Conservation (phyloP, 2,329 filamentous ascomycete genomes). For the Phialemoniopsis sp. region DNA sequence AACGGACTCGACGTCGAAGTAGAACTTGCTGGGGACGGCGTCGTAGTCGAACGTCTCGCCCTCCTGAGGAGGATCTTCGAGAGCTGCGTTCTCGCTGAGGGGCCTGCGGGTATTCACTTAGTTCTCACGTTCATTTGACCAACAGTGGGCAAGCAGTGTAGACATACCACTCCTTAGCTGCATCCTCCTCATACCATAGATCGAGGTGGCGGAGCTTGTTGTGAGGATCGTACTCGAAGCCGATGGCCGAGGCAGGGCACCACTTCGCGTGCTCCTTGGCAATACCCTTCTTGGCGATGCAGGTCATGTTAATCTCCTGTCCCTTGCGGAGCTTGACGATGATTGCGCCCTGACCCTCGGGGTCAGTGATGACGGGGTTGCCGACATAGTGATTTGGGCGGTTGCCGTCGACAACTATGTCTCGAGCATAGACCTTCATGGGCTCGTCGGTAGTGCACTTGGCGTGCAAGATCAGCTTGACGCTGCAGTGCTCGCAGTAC, state of each 20-base stretch:
- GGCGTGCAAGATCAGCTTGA: conserved; percentile 79
- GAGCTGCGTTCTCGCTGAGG: conserved; percentile 72
- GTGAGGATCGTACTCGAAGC: conserved; percentile 97
- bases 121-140: too few species aligned
- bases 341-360: conserved; percentile 74
- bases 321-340: conserved; percentile 88
- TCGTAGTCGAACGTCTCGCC: conserved; percentile 90
- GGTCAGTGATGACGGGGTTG: conserved; percentile 77
- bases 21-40: conserved; percentile 79
- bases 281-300: conserved; percentile 96
- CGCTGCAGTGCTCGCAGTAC: conserved; percentile 88
- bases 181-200: conserved; percentile 89
- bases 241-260: conserved; percentile 87
- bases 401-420: conserved; percentile 69
- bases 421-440: conserved; percentile 91
- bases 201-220: conserved; percentile 92
- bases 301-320: conserved; percentile 86
- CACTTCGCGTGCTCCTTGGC: conserved; percentile 99
- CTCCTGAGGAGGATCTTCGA: conserved; percentile 75
- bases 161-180: conserved; percentile 77
- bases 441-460: conserved; percentile 81
- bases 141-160: background rate
- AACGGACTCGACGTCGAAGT: conserved; percentile 87
- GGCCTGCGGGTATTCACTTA: conserved; percentile 51
- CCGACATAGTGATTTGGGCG: conserved; percentile 73